phyloP scores from a whole-genome alignment of 495 filamentous ascomycete genomes.

The Penicillium egyptiacum region DNA sequence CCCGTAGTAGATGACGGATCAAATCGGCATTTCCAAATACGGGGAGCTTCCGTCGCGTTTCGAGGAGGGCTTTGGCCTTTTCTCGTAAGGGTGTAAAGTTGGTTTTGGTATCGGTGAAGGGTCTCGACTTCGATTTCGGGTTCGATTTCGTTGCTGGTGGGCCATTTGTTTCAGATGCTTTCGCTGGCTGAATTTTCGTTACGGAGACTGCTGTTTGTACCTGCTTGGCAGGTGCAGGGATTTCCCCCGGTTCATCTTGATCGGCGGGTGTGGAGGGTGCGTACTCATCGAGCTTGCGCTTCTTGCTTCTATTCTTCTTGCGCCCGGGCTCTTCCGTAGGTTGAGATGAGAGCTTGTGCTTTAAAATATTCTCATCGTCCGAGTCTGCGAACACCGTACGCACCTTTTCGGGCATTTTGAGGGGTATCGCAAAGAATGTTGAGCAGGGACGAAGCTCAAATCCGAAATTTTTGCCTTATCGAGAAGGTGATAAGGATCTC shows the following conservation, averaged over 20 bases:
- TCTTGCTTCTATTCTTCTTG: slow-evolving; percentile 40
- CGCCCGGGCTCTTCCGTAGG: slow-evolving; percentile 23
- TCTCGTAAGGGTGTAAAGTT: slow-evolving; percentile 41
- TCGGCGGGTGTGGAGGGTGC: slow-evolving; percentile 7
- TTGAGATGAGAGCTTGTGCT: background rate
- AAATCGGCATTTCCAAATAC: slow-evolving; percentile 73
- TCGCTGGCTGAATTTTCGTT: background rate
- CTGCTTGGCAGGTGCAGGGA: background rate
- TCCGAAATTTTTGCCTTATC: slow-evolving; percentile 23
- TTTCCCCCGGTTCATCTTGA: slow-evolving; percentile 7
- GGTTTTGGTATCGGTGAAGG: slow-evolving; percentile 25
- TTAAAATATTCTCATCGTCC: slow-evolving; percentile 17
- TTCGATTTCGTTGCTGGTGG: slow-evolving; percentile 14
- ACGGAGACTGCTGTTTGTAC: background rate
- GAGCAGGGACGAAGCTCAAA: background rate
- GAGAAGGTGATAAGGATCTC: slow-evolving; percentile 21
- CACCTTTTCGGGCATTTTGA: slow-evolving; percentile 52
- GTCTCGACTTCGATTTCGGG: slow-evolving; percentile 19
- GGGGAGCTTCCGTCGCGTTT: slow-evolving; percentile 65
- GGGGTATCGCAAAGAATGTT: slow-evolving; percentile 11
- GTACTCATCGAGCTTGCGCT: slow-evolving; percentile 45
- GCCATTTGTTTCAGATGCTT: background rate
- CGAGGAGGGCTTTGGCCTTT: slow-evolving; percentile 49
- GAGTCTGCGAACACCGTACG: slow-evolving; percentile 27
- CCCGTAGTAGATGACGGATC: slow-evolving; percentile 62